Evolutionary conservation across 345 rosid genomes (phyloP).

Genomic region (Eucalyptus regnans): DNA sequence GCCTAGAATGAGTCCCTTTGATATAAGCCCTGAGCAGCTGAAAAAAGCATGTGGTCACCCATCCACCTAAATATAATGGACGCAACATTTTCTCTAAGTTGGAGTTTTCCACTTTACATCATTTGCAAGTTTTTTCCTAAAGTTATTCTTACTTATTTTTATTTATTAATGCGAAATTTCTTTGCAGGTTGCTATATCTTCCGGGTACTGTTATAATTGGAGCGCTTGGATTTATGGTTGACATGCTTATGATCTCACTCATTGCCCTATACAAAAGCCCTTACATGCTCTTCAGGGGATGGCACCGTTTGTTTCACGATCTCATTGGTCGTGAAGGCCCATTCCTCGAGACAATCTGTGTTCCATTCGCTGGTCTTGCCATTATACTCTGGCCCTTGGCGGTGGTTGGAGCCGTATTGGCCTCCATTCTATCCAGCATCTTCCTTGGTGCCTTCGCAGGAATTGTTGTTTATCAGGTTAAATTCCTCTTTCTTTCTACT

Average conservation of each 20-base stretch:
- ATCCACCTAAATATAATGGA: background rate
- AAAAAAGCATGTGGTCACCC: background rate
- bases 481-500: background rate
- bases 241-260: constrained; percentile 55
- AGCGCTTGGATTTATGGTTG: constrained; percentile 52
- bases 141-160: background rate
- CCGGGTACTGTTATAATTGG: constrained; percentile 56
- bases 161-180: background rate
- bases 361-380: constrained; percentile 92
- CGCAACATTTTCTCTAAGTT: background rate
- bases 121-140: background rate
- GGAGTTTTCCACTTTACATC: background rate
- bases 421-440: constrained; percentile 58
- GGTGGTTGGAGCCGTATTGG: constrained; percentile 77
- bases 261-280: constrained; percentile 80
- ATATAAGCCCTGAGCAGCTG: background rate
- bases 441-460: constrained; percentile 91
- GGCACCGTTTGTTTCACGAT: constrained; percentile 88
- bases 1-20: background rate
- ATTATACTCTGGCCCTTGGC: constrained; percentile 96
- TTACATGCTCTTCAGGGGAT: constrained; percentile 89
- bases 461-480: constrained; percentile 69
- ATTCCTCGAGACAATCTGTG: constrained; percentile 93
- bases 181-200: constrained; percentile 52
- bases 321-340: constrained; percentile 97